Evolutionary conservation across 73 alveolate species (phyloP), one percentile per base, ranked within the genome.

Genomic region (Breviolum minutum): DNA sequence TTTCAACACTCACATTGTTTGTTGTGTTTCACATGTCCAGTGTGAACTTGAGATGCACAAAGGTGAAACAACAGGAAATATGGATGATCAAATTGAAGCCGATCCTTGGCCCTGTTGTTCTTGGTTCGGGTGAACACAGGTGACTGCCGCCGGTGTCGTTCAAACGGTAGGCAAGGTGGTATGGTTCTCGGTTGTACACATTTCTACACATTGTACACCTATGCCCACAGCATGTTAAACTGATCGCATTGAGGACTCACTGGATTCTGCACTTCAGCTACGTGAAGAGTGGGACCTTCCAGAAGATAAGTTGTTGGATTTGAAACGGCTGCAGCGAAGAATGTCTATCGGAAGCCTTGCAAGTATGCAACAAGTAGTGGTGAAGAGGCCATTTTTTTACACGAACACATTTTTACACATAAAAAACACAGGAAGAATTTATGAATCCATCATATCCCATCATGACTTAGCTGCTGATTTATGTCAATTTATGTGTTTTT

Each of bases 301-400:
- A 10, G 91, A 82, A 24, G 91, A 82, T 70, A 82, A 61, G 91
- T 60, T 82, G 74, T 22, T 60, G 91, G 91, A 82, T 48, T 61
- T 82, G 91, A 82, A 82, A 19, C 91, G 91, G 54, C 54, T 82
- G 20, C 91, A 82, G 73, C 71, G 91, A 6, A 32, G 91, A 8
- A 82, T 82, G 91, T 82, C 91, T 54, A 61, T 82, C 22, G 91
- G 91, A 82, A 82, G 91, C 73, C 14, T 82, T 48, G 91, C 91
- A 9, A 64, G 87, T n/a, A 29, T 79, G 87, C 66, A 79, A 32
- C 63, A 29, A 8, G 87, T 26, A 63, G 48, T 66, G 8, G 87
- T 29, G 87, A 79, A 79, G 66, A 79, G 87, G 87, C 87, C 54
- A 40, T 40, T 0, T 40, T 40, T 40, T n/a, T n/a, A n/a, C n/a